Evolutionary conservation across 2,329 filamentous ascomycete genomes (phyloP).

Genomic region (Monilinia aucupariae): DNA sequence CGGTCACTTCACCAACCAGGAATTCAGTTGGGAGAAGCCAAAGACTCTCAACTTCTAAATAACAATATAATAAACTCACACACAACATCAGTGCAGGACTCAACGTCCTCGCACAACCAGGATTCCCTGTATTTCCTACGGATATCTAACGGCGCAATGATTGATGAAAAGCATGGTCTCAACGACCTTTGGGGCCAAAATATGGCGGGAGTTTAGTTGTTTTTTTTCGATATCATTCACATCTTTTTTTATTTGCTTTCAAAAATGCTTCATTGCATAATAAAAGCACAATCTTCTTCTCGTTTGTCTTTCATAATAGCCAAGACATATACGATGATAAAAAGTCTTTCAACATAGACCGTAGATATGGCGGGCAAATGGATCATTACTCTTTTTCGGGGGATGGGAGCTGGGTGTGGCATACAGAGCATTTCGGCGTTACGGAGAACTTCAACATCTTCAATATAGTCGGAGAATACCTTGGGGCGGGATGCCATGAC

Average conservation of each 20-base stretch:
- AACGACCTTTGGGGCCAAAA: slow-evolving; percentile 32
- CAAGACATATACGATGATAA: slow-evolving; percentile 25
- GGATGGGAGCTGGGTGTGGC: slow-evolving; percentile 23
- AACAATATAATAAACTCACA: slow-evolving; percentile 21
- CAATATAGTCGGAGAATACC: slow-evolving; percentile 27
- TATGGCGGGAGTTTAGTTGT: slow-evolving; percentile 27
- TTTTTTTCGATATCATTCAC: slow-evolving; percentile 21
- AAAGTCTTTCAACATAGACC: slow-evolving; percentile 39
- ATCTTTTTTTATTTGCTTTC: slow-evolving; percentile 23
- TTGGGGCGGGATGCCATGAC: neutral
- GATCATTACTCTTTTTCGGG: slow-evolving; percentile 6
- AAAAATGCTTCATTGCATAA: neutral
- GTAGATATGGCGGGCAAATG: slow-evolving; percentile 28
- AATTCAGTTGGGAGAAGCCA: slow-evolving; percentile 97
- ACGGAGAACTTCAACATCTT: slow-evolving; percentile 38
- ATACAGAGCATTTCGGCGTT: slow-evolving; percentile 36
- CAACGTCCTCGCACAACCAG: slow-evolving; percentile 32
- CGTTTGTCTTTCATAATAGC: slow-evolving; percentile 2
- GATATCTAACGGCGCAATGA: slow-evolving; percentile 35
- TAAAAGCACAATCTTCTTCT: slow-evolving; percentile 1
- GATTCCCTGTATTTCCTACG: slow-evolving; percentile 28
- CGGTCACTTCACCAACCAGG: slow-evolving; percentile 98
- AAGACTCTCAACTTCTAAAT: slow-evolving; percentile 87
- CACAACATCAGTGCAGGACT: slow-evolving; percentile 31
- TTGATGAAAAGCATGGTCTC: slow-evolving; percentile 35